Percentiles rank a stretch among this genome's conserved stretches.
phyloP scores from a whole-genome alignment of 768 basidiomycete species.

The Naematelia encephala region DNA sequence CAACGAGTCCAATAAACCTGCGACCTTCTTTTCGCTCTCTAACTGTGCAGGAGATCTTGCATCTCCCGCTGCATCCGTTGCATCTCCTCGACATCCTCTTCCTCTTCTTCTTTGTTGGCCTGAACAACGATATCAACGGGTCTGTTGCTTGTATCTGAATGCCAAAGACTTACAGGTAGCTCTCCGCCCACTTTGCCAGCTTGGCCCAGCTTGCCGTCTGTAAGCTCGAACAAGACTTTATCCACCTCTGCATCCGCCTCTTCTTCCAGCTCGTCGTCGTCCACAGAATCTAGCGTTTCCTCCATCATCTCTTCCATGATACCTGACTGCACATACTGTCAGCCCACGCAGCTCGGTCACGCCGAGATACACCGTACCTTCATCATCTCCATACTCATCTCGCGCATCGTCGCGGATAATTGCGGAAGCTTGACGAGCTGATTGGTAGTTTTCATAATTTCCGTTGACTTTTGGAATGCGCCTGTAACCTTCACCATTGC shows the following conservation, averaged over 20 bases:
- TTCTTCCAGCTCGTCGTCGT: slow-evolving; percentile 89
- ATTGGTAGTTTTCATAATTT: slow-evolving; percentile 99
- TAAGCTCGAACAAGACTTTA: slow-evolving; percentile 90
- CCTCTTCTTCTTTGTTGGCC: slow-evolving; percentile 61
- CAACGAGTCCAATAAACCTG: neutral
- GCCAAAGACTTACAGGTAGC: slow-evolving; percentile 65
- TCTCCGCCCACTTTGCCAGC: slow-evolving; percentile 69
- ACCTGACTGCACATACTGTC: slow-evolving; percentile 66
- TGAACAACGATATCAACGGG: too few relatives aligned
- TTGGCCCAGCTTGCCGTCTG: slow-evolving; percentile 90
- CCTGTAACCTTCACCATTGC: slow-evolving; percentile 97
- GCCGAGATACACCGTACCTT: slow-evolving; percentile 60
- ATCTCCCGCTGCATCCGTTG: slow-evolving; percentile 86
- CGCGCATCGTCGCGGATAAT: slow-evolving; percentile 85
- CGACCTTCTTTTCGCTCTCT: neutral
- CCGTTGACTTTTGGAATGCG: slow-evolving; percentile 93
- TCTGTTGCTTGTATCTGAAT: too few relatives aligned
- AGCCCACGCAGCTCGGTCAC: neutral
- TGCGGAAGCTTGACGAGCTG: slow-evolving; percentile 86
- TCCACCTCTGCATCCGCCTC: slow-evolving; percentile 98
- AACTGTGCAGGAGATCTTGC: slow-evolving; percentile 64
- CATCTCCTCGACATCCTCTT: slow-evolving; percentile 81
- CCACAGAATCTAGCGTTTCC: slow-evolving; percentile 75
- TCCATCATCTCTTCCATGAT: slow-evolving; percentile 98
- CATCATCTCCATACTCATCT: slow-evolving; percentile 99